phyloP scores from a whole-genome alignment of 208 protist species.

The Leptomonas seymouri region DNA sequence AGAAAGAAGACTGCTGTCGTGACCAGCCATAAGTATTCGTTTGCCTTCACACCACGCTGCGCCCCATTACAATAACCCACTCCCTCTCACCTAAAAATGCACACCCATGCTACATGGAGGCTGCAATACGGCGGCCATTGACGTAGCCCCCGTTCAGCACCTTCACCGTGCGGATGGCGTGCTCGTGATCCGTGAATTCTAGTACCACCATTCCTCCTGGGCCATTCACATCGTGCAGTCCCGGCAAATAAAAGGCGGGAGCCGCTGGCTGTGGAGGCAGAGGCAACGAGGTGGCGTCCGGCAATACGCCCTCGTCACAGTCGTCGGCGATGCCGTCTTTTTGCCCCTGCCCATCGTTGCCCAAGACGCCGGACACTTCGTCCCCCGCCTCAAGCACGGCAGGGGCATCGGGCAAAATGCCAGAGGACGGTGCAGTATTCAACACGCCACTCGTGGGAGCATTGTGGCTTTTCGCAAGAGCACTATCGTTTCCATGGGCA shows the following conservation, averaged over 20 bases:
- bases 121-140: slow-evolving; percentile 68
- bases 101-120: slow-evolving; percentile 39
- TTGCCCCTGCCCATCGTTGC: not conserved
- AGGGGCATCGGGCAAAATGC: slow-evolving; percentile 11
- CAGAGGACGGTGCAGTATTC: slow-evolving; percentile 9
- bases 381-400: slow-evolving; percentile 1
- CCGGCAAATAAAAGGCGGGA: slow-evolving; percentile 25
- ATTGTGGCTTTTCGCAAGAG: not conserved
- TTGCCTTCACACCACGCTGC: too few relatives aligned
- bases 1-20: too few relatives aligned
- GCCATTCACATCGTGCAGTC: slow-evolving; percentile 59
- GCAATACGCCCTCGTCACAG: slow-evolving; percentile 20
- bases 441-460: not conserved
- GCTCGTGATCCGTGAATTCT: slow-evolving; percentile 39
- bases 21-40: too few relatives aligned
- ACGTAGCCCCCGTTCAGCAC: slow-evolving; percentile 68
- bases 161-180: slow-evolving; percentile 41
- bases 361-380: slow-evolving; percentile 2
- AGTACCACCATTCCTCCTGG: slow-evolving; percentile 73
- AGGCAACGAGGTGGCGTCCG: slow-evolving; percentile 20
- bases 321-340: not conserved
- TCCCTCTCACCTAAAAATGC: not conserved
- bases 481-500: not conserved
- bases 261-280: slow-evolving; percentile 8
- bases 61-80: not conserved